Base-by-base conservation (phyloP, 202 grass and related monocot genomes). In the Setaria italica region DNA sequence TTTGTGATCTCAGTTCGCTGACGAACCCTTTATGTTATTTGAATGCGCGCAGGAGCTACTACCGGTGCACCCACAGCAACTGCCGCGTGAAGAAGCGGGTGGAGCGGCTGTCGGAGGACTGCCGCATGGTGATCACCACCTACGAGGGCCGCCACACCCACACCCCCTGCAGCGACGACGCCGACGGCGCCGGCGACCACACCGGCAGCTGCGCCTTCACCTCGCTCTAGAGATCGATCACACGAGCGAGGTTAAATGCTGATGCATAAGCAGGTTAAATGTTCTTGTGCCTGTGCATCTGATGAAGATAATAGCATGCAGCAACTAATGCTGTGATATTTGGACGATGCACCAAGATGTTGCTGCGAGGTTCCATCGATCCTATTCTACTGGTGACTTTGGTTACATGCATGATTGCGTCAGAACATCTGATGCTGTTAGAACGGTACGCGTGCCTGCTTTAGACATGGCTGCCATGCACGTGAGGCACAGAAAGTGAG, bases 21-120 rank as follows among this genome's bases (percentile, higher is more conserved):
- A 58, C 29, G 29, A 47, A 3, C 5, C 10, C 42, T 0, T 19
- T 19, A 49, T 33, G 15, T 47, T 12, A 58, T 50, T 79, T 83
- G 70, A 13, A 11, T 68, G 46, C 11, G 7, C 67, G 67, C 92
- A 97, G 94, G 83, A 97, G 94, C 88, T 97, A 97, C 65, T 97
- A 94, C 89, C 81, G 94, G 45, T 97, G 94, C 86, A 97, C 94
- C 32, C 90, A 94, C 83, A 94, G 51, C 86, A 94, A 92, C 58
- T 97, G 94, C 86, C 92, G 94, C 20, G 94, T 97, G 82, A 97
- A 97, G 94, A 97, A 97, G 86, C 91, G 94, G 16, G 94, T 97
- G 49, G 94, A 97, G 74, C 79, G 94, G 79, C 78, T 94, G 70
- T 97, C 94, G 62, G 94, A 97, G 74, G 94, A 97, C 84, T 90